phyloP scores from a whole-genome alignment of 495 filamentous ascomycete species.

The Daldinia loculata region DNA sequence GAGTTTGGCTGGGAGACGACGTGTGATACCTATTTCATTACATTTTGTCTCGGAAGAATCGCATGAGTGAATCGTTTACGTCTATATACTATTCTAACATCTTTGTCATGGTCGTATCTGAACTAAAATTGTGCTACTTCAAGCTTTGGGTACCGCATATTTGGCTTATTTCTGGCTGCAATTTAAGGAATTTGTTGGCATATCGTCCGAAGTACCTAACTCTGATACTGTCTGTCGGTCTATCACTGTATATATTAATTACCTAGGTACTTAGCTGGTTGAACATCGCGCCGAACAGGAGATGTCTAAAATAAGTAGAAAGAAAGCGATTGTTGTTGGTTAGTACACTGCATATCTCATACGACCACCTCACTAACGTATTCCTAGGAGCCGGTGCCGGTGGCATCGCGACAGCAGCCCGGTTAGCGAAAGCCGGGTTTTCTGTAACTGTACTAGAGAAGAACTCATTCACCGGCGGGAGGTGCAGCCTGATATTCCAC shows the following conservation, averaged over 20 bases:
- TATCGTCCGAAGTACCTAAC: not conserved
- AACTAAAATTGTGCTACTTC: not conserved
- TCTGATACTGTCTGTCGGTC: not conserved
- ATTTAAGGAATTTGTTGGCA: not conserved
- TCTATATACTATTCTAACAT: not conserved
- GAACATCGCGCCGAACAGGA: not conserved
- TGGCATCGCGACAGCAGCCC: constrained; percentile 71
- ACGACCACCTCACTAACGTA: constrained; percentile 11
- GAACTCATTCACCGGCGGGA: constrained; percentile 70
- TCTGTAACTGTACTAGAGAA: constrained; percentile 73
- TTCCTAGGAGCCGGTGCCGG: constrained; percentile 69
- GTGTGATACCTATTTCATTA: not conserved
- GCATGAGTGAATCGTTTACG: not conserved
- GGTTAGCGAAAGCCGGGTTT: constrained; percentile 71
- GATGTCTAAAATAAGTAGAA: constrained; percentile 31
- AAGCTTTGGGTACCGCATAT: not conserved
- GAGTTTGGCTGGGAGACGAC: not conserved
- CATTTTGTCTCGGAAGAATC: not conserved
- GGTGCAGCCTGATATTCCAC: constrained; percentile 66
- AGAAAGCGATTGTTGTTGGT: constrained; percentile 61
- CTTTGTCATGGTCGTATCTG: not conserved
- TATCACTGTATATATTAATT: not conserved
- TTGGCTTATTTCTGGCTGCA: not conserved
- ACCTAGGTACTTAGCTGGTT: not conserved
- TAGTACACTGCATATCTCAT: constrained; percentile 21